Evolutionary conservation across 495 filamentous ascomycete species (phyloP).

Genomic region (Thozetella sp.): DNA sequence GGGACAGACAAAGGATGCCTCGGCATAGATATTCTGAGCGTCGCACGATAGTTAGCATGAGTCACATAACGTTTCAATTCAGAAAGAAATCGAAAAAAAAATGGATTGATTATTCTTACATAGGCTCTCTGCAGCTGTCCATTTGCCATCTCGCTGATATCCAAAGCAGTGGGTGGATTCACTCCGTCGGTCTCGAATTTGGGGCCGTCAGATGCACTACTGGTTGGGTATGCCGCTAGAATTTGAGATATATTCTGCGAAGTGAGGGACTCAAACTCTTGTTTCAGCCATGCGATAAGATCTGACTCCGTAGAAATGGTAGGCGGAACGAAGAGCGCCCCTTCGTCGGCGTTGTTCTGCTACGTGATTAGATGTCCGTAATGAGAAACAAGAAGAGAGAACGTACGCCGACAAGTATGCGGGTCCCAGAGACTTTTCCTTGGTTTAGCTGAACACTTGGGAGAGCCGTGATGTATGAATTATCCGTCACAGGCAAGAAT

Average conservation of each 20-base stretch:
- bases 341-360: constrained; percentile 55
- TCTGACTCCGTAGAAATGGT: constrained; percentile 43
- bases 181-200: constrained; percentile 45
- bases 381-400: no score
- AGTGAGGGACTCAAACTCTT: constrained; percentile 45
- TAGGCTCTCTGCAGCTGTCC: constrained; percentile 53
- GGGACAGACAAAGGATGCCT: constrained; percentile 57
- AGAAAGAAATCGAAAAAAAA: neutral
- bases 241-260: constrained; percentile 36
- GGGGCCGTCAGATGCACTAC: constrained; percentile 7
- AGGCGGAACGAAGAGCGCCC: constrained; percentile 41
- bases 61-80: neutral
- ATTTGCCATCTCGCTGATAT: constrained; percentile 46
- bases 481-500: constrained; percentile 64
- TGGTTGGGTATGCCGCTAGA: constrained; percentile 37
- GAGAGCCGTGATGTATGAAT: constrained; percentile 46
- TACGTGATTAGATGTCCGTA: constrained; percentile 5
- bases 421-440: constrained; percentile 50
- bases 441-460: constrained; percentile 48
- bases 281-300: constrained; percentile 40
- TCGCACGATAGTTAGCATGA: neutral
- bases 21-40: constrained; percentile 54
- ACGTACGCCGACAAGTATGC: constrained; percentile 48
- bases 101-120: no score
- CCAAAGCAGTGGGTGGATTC: constrained; percentile 39